These are phyloP conservation scores for Multifurca ochricompacta DNA, from an alignment of 768 basidiomycete species.

Conservation along the genomic window DNA sequence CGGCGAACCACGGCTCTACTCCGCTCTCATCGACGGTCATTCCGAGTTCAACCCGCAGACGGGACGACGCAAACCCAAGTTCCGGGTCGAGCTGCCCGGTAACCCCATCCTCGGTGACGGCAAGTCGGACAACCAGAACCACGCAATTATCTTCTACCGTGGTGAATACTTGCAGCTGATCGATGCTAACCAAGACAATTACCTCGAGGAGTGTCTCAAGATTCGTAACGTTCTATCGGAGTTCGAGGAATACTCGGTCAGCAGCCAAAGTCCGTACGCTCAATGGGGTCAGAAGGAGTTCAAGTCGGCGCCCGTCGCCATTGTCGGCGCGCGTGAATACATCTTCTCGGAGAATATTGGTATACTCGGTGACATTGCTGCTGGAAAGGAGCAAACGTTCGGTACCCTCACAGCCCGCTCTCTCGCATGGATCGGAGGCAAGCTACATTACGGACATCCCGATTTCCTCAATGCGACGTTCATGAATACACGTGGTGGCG, in stretches of 20 bases:
- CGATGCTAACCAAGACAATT: conserved; percentile 99
- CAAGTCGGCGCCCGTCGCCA: conserved; percentile 85
- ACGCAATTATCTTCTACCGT: conserved; percentile 98
- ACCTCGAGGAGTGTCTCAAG: conserved; percentile 98
- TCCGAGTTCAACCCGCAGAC: conserved; percentile 90
- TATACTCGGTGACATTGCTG: conserved; percentile 94
- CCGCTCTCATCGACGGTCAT: conserved; percentile 96
- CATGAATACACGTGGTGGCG: conserved; percentile 96
- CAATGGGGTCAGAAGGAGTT: conserved; percentile 87
- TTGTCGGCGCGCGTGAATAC: conserved; percentile 97
- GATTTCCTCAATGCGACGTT: conserved; percentile 97
- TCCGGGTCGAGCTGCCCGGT: conserved; percentile 95
- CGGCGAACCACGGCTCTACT: conserved; percentile 92
- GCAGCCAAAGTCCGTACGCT: conserved; percentile 85
- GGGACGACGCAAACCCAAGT: conserved; percentile 88
- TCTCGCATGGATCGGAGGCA: conserved; percentile 95
- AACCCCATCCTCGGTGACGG: conserved; percentile 99
- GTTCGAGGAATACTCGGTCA: conserved; percentile 87
- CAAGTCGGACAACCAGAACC: conserved; percentile 99
- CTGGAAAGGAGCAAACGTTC: conserved; percentile 98
- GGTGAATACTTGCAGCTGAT: conserved; percentile 99
- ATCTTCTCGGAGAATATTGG: conserved; percentile 99
- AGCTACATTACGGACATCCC: conserved; percentile 97
- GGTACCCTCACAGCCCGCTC: conserved; percentile 90
- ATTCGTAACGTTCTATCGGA: conserved; percentile 97